A percentile compares a stretch with the other conserved stretches of the same genome.
These are phyloP conservation scores for Gryganskiella cystojenkinii DNA, from an alignment of 192 early-diverging fungal genomes.

Conservation along the genomic window DNA sequence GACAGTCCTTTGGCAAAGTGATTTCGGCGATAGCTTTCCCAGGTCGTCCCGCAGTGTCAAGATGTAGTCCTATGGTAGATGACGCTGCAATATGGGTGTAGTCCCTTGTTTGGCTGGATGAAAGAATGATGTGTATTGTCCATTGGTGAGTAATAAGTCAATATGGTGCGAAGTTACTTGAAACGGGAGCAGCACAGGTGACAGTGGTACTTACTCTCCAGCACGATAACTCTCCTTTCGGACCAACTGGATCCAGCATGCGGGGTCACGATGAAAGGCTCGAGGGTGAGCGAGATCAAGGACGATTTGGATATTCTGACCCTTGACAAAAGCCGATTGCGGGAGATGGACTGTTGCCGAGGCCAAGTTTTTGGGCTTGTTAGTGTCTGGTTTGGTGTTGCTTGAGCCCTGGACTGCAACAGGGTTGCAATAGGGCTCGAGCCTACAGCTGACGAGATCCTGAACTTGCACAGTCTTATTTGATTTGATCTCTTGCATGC, in stretches of 20 bases:
- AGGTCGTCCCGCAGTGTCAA: slow-evolving; percentile 5
- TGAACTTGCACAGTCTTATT: slow-evolving; percentile 10
- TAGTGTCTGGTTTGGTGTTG: slow-evolving; percentile 19
- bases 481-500: slow-evolving; percentile 28
- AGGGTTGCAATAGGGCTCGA: slow-evolving; percentile 15
- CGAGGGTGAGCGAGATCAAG: slow-evolving; percentile 17
- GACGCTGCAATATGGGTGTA: slow-evolving; percentile 18
- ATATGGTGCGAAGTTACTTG: background rate
- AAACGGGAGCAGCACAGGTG: background rate
- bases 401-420: slow-evolving; percentile 13
- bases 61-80: background rate
- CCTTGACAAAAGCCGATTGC: slow-evolving; percentile 21
- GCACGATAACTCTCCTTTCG: slow-evolving; percentile 30
- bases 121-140: background rate
- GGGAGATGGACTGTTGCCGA: slow-evolving; percentile 12
- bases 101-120: slow-evolving; percentile 20
- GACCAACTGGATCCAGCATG: slow-evolving; percentile 40
- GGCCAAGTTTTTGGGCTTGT: slow-evolving; percentile 28
- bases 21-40: slow-evolving; percentile 22
- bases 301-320: slow-evolving; percentile 5
- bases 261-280: slow-evolving; percentile 21
- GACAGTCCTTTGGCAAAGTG: slow-evolving; percentile 10
- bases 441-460: slow-evolving; percentile 18
- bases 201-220: slow-evolving; percentile 25
- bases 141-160: background rate